Conservation (phyloP, 2,329 filamentous ascomycete genomes). For the Bipolaris sorokiniana region DNA sequence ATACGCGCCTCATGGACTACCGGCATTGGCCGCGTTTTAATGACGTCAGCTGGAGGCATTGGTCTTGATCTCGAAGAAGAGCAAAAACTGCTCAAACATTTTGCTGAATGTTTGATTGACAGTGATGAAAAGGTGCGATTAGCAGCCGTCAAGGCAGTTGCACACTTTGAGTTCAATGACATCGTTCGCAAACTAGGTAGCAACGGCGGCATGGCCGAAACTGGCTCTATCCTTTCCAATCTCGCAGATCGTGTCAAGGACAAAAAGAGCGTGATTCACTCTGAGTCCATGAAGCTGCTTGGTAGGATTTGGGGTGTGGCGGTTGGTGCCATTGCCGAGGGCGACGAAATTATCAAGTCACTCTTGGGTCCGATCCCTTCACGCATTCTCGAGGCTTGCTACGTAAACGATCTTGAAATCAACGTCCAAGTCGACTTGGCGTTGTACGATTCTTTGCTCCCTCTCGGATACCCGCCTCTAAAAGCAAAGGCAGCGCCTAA, state of each 20-base stretch:
- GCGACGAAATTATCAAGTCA: slow-evolving; percentile 75
- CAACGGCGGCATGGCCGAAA: slow-evolving; percentile 74
- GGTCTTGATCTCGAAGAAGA: slow-evolving; percentile 86
- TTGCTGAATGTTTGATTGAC: slow-evolving; percentile 84
- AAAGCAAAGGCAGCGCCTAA: slow-evolving; percentile 59
- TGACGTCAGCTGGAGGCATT: slow-evolving; percentile 89
- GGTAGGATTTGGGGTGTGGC: slow-evolving; percentile 94
- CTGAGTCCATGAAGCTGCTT: slow-evolving; percentile 84
- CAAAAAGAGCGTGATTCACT: slow-evolving; percentile 78
- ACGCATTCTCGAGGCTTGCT: slow-evolving; percentile 84
- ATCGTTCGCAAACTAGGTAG: slow-evolving; percentile 81
- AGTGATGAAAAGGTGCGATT: slow-evolving; percentile 89
- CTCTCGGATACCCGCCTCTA: slow-evolving; percentile 81
- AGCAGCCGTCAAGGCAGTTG: slow-evolving; percentile 84
- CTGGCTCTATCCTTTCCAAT: slow-evolving; percentile 78
- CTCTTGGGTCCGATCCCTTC: slow-evolving; percentile 84
- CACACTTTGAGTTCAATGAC: slow-evolving; percentile 78
- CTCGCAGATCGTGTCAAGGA: slow-evolving; percentile 90
- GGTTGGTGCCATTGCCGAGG: slow-evolving; percentile 81
- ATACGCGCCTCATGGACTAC: slow-evolving; percentile 89
- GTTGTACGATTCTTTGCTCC: slow-evolving; percentile 86
- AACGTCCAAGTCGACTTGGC: slow-evolving; percentile 84
- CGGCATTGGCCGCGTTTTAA: slow-evolving; percentile 80
- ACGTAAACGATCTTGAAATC: slow-evolving; percentile 86
- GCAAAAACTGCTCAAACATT: slow-evolving; percentile 70